Evolutionary conservation across 305 asterid genomes (phyloP), one percentile per base, ranked within the genome.

Genomic region (Fraxinus xanthoxyloides): DNA sequence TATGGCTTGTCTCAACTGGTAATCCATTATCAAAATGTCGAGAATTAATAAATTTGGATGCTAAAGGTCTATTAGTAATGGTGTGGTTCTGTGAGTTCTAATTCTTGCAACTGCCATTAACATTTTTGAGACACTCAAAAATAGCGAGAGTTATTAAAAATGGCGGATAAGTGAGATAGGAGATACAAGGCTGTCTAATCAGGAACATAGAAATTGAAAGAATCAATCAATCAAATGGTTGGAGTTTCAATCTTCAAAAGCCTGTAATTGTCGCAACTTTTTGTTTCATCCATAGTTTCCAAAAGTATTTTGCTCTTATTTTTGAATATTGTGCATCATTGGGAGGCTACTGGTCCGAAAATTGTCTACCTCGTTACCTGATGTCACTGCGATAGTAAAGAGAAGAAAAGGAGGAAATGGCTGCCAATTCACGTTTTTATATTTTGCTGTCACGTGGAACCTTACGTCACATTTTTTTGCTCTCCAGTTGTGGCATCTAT

Each of bases 31-130:
- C 34, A 31, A 61, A 28, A 72, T 75, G 30, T 75, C 77, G 80
- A 21, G 82, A 77, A 81, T 79, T 54, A 76, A 70, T 69, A 43
- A 79, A 24, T 28, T 26, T 38, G 73, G 63, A 35, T 73, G 72
- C 74, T 32, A n/a, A n/a, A 56, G 12, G 65, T 19, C 26, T 56
- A 56, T 54, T 56, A 84, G 32, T 82, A 67, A 79, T 30, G 79
- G 82, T 31, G 77, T 19, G 56, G 31, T 43, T 31, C 17, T 34
- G 35, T 43, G 38, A 31, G 72, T 77, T 36, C 10, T 59, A 28
- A 23, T 28, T 30, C 35, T 4, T 34, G 36, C 38, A 43, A 32
- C 76, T 75, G 79, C 76, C 40, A 17, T 76, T 82, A 35, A 35
- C 61, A 28, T 43, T 9, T 21, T 70, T 72, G 82, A 77, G 28